phyloP scores from a whole-genome alignment of 2,329 filamentous ascomycete genomes.

The Diaporthe sp. region DNA sequence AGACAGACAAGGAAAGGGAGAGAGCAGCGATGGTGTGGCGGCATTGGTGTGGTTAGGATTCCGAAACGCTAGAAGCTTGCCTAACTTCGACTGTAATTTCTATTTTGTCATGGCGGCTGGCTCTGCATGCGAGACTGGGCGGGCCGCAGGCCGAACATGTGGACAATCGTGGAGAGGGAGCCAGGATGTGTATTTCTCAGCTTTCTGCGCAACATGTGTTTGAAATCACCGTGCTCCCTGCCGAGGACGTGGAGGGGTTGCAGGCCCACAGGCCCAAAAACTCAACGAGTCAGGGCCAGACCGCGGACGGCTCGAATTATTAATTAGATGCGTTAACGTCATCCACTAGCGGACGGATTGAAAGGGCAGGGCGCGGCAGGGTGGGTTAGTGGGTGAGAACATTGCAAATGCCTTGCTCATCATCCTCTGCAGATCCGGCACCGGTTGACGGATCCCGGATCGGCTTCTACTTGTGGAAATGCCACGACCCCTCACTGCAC shows the following conservation, averaged over 20 bases:
- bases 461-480: slow-evolving; percentile 4
- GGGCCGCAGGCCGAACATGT: not conserved
- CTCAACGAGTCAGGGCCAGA: slow-evolving; percentile 1
- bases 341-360: not conserved
- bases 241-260: not conserved
- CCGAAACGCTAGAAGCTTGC: slow-evolving; percentile 10
- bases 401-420: not conserved
- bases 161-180: not conserved
- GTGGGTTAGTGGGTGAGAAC: too few relatives aligned
- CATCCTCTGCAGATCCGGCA: slow-evolving; percentile 7
- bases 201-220: not conserved
- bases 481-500: not conserved
- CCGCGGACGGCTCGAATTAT: not conserved
- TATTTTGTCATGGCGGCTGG: not conserved
- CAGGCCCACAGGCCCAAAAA: not conserved
- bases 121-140: not conserved
- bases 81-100: not conserved
- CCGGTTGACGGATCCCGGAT: not conserved
- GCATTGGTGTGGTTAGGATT: not conserved
- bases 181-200: slow-evolving; percentile 5
- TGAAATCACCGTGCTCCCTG: not conserved
- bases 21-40: not conserved
- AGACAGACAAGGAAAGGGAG: not conserved
- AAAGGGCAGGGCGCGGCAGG: not conserved
- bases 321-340: not conserved